A percentile compares a stretch with the other conserved stretches of the same genome.
These are phyloP conservation scores for Ceratobasidium sp. DNA, from an alignment of 1,284 basidiomycete genomes.

Conservation along the genomic window DNA sequence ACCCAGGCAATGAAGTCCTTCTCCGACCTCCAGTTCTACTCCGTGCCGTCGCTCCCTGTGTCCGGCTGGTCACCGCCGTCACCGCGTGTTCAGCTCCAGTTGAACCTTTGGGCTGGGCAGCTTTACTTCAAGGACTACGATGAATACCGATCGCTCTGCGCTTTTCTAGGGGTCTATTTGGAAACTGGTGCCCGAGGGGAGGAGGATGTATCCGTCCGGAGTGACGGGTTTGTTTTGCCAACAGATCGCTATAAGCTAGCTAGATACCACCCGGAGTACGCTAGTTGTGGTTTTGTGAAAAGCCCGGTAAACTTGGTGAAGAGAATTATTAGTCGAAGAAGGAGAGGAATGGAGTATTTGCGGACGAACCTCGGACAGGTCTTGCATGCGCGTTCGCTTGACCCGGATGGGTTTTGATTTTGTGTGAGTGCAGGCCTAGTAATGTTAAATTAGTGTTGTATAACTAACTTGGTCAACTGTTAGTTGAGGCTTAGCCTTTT, in stretches of 20 bases:
- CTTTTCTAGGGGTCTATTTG: conserved; percentile 54
- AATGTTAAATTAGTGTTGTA: no score
- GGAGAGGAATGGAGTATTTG: conserved; percentile 28
- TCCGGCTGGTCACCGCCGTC: not conserved
- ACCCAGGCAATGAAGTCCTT: conserved; percentile 51
- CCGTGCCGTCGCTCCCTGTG: not conserved
- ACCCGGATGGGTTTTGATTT: conserved; percentile 9
- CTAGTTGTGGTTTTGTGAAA: not conserved
- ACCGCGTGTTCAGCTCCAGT: conserved; percentile 47
- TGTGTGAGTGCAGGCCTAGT: no score
- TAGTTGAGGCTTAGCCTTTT: no score
- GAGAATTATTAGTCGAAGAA: not conserved
- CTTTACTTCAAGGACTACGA: conserved; percentile 55
- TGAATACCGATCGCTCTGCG: conserved; percentile 54
- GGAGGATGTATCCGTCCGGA: not conserved
- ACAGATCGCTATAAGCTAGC: not conserved
- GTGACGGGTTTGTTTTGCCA: not conserved
- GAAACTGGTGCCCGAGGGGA: not conserved
- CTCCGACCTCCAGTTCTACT: conserved; percentile 19
- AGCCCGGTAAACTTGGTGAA: not conserved
- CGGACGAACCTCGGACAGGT: conserved; percentile 10
- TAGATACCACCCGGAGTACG: not conserved
- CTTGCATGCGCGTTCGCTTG: not conserved
- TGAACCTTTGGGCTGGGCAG: conserved; percentile 61
- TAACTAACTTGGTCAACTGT: no score